Conservation (phyloP, 495 filamentous ascomycete species). For the Daldinia caldariorum region DNA sequence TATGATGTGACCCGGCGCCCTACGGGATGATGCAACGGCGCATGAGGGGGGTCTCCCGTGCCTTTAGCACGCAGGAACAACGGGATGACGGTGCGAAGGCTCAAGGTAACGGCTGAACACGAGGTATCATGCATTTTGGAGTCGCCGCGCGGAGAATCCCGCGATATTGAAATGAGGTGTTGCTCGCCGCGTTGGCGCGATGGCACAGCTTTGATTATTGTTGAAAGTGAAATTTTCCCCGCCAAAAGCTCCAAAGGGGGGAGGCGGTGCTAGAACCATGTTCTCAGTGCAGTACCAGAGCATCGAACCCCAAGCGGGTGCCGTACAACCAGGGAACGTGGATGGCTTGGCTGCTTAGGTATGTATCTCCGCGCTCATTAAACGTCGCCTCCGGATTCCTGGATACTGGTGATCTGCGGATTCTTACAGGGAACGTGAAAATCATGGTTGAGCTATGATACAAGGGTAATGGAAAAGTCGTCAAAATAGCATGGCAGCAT, state of each 20-base stretch:
- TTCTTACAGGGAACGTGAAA: neutral
- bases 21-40: slow-evolving; percentile 41
- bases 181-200: neutral
- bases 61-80: slow-evolving; percentile 18
- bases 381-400: neutral
- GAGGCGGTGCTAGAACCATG: neutral
- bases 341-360: neutral
- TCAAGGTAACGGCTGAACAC: slow-evolving; percentile 38
- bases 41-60: slow-evolving; percentile 34
- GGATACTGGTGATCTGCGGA: neutral
- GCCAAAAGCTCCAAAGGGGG: neutral
- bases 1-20: slow-evolving; percentile 30
- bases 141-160: slow-evolving; percentile 32
- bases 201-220: slow-evolving; percentile 10
- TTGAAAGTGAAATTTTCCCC: neutral
- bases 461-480: neutral
- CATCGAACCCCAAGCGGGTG: slow-evolving; percentile 6
- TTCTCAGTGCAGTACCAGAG: slow-evolving; percentile 1
- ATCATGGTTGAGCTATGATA: neutral
- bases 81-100: slow-evolving; percentile 34
- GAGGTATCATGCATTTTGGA: slow-evolving; percentile 40
- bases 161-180: neutral
- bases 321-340: neutral
- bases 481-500: neutral
- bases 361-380: slow-evolving; percentile 2